A percentile compares a stretch with the other conserved stretches of the same genome.
Conservation (phyloP, 2,329 filamentous ascomycete species). For the Diaporthe sp. region DNA sequence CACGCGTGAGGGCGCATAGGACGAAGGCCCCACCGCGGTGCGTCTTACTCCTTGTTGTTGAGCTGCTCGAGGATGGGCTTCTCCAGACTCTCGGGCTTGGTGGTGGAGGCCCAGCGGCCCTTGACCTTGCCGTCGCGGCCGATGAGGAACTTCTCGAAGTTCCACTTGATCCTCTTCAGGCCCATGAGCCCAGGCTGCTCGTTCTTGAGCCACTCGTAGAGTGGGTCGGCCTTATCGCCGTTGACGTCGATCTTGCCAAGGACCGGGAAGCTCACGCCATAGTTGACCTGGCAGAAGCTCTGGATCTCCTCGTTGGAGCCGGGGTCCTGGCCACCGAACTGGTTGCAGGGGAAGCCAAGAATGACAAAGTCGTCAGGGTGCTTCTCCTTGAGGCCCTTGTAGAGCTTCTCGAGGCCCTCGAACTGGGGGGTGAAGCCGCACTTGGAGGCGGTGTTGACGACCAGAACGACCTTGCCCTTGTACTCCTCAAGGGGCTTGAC, state of each 20-base stretch:
- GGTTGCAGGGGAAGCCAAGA: conserved; percentile 98
- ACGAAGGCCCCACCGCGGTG: not conserved
- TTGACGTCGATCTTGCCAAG: conserved; percentile 96
- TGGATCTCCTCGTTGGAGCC: conserved; percentile 85
- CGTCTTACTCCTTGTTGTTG: conserved; percentile 58
- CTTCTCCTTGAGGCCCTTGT: conserved; percentile 77
- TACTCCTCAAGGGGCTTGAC: conserved; percentile 77
- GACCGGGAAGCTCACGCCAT: conserved; percentile 91
- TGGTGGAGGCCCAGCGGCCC: conserved; percentile 86
- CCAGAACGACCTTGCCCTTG: conserved; percentile 91
- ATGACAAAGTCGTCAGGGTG: conserved; percentile 83
- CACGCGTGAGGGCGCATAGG: not conserved
- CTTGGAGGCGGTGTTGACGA: conserved; percentile 98
- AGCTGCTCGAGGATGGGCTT: conserved; percentile 80
- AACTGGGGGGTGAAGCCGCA: conserved; percentile 99
- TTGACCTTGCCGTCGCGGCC: conserved; percentile 87
- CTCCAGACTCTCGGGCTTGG: conserved; percentile 86
- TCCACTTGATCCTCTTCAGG: conserved; percentile 96
- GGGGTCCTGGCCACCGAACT: conserved; percentile 93
- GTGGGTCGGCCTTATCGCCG: conserved; percentile 80
- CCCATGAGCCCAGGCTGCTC: conserved; percentile 86
- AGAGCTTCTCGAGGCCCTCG: conserved; percentile 88
- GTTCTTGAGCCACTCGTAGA: conserved; percentile 81
- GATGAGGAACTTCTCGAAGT: conserved; percentile 98
- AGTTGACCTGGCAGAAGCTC: conserved; percentile 90